Evolutionary conservation across 2,329 filamentous ascomycete genomes (phyloP), one percentile per base, ranked within the genome.

Genomic region (Penicillium aurantiogriseum): DNA sequence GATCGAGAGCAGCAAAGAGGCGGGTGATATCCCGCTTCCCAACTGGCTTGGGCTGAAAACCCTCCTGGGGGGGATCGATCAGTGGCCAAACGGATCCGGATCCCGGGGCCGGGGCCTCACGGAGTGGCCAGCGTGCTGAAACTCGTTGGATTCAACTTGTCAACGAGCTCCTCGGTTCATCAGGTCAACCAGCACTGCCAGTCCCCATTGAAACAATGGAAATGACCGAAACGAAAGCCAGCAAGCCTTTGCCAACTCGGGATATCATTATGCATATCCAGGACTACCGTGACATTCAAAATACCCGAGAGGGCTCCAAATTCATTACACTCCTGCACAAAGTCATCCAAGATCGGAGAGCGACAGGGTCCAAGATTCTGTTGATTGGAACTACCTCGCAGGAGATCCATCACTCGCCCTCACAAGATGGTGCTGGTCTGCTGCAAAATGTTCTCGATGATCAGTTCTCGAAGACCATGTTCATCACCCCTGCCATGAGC

Each of bases 261-360:
- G 69, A 80, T 25, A 81, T 92, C 8, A 87, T 97, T 57, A 80
- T 95, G 39, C 91, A 91, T 65, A 77, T 96, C 13, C 85, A 89
- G 69, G 91, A 97, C 71, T 89, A 91, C 67, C 86, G 89, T 52
- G 90, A 95, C 62, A 80, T 99, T 9, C 85, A 83, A 65, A 83
- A 84, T 68, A 87, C 89, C 0, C 73, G 83, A 6, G 86, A 91
- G 57, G 91, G 91, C 11, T 80, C 84, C 2, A 81, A 83, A 23
- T 83, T 97, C 33, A 76, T 97, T 8, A 78, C 81, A 40, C 85
- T 88, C 57, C 77, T 99, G 13, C 86, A 90, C 52, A 82, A 84
- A 47, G 80, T 89, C 7, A 85, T 96, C 27, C 88, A 92, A 66
- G 83, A 84, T 58, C 82, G 88, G 57, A 89, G 92, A 80, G 81